phyloP scores from a whole-genome alignment of 2,329 filamentous ascomycete genomes.

The Verticillium albo-atrum region DNA sequence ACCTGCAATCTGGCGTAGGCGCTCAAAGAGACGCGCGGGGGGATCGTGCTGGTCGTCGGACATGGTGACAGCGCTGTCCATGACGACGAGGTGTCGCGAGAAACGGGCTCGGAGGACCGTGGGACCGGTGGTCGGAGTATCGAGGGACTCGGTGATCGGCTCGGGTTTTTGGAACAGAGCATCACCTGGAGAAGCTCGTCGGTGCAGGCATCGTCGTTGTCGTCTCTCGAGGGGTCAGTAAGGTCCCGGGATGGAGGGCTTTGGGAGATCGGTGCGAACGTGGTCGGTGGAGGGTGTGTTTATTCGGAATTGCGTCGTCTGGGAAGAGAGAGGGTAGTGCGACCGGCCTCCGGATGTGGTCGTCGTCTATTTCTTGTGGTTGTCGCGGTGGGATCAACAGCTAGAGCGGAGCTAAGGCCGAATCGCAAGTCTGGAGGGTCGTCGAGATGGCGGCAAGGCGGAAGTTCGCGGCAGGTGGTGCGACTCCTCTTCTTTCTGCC shows the following conservation, averaged over 20 bases:
- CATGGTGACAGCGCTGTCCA: slow-evolving; percentile 47
- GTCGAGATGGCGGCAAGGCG: neutral
- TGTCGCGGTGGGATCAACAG: neutral
- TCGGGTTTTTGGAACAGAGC: neutral
- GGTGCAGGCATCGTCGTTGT: slow-evolving; percentile 5
- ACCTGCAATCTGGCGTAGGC: slow-evolving; percentile 66
- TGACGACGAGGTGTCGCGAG: slow-evolving; percentile 26
- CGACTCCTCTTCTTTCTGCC: neutral
- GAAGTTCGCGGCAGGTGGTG: neutral
- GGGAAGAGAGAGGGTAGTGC: neutral
- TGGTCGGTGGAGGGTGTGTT: neutral
- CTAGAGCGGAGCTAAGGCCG: neutral
- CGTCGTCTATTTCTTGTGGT: neutral
- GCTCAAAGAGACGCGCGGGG: slow-evolving; percentile 66
- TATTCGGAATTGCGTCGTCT: neutral
- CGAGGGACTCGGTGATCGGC: slow-evolving; percentile 14
- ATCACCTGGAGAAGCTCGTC: slow-evolving; percentile 7
- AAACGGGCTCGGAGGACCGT: slow-evolving; percentile 6
- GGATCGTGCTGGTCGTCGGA: slow-evolving; percentile 56
- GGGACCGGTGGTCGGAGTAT: slow-evolving; percentile 14
- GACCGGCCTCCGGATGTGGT: slow-evolving; percentile 1
- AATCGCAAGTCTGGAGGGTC: neutral
- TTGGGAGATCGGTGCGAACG: neutral
- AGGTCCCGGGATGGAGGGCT: neutral
- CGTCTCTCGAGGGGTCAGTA: neutral